Evolutionary conservation across 306 rosid species (phyloP), one percentile per base, ranked within the genome.

Genomic region (Inga leiocalycina): DNA sequence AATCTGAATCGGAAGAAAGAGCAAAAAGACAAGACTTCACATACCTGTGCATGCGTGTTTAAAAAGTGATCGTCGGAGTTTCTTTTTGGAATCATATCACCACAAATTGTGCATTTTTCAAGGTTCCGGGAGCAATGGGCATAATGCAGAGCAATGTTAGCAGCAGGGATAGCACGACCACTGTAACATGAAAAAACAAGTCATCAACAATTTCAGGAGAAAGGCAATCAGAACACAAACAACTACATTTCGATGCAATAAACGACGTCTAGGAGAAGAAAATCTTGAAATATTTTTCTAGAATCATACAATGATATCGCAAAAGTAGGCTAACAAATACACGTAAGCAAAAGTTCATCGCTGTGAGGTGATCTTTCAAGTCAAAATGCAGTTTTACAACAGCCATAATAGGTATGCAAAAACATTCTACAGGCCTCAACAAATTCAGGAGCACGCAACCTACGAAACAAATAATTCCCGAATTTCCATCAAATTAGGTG

Each of bases 71-170:
- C 95, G 84, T 91, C 92, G 8, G 93, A 92, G 74, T 78, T 75
- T 81, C 78, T 83, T 74, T 80, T 92, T 0, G 99, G 97, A 88
- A 97, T 82, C 99, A 97, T 97, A 66, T 94, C 99, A 64, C 90
- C 91, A 71, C 99, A 97, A 74, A 91, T 80, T 90, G 89, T 89
- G 87, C 99, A 97, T 86, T 80, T 97, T 82, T 89, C 92, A 62
- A 97, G 93, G 76, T 97, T 92, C 69, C 99, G 97, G 49, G 82
- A 85, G 85, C 99, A 97, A 87, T 94, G 97, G 59, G 88, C 98
- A 79, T 83, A 88, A 87, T 97, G 99, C 93, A 97, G 85, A 84
- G 91, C 94, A 62, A 97, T 87, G 88, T 97, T 97, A 16, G 88
- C 74, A n/a, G 88, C 81, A 62, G 97, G 99, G 78, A 97, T 88